Evolutionary conservation across 306 rosid species (phyloP), one percentile per base, ranked within the genome.

Genomic region (Glycine latifolia): DNA sequence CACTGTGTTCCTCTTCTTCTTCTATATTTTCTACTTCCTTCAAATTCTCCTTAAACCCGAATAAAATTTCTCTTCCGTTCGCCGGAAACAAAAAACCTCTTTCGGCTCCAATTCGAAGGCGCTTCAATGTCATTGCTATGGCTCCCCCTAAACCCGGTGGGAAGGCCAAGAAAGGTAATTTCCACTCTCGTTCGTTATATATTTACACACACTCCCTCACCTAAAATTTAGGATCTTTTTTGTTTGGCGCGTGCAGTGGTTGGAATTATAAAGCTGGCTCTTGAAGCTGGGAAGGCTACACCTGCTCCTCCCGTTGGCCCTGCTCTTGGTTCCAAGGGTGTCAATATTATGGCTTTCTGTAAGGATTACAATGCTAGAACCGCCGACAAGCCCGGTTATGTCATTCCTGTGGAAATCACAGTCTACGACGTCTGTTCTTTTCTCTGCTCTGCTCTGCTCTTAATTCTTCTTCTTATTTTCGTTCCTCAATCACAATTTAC

Each of bases 221-320:
- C n/a, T 43, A n/a, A 44, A 67, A 61, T 61, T 61, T 10, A 2
- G 8, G 43, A 61, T 10, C 4, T 61, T 59, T 26, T 2, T 65
- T 65, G 37, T 65, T 0, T 37, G 70, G n/a, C 4, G 53, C 2
- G 54, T 49, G 66, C 87, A 95, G 99, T n/a, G n/a, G n/a, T n/a
- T 93, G 78, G 99, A 59, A 11, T 93, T 66, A 95, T 95, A 61
- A 95, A 95, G 86, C 87, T 95, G 52, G 98, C 99, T 12, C 94
- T 95, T 56, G 98, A 95, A 91, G 99, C 99, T 37, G 99, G 99
- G 2, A 95, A 95, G 87, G 99, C 99, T n/a, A 93, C 99, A 6
- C 99, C 99, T 16, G 98, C 99, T 26, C 99, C 99, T 54, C 99
- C 99, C 1, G 99, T 95, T 15, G 99, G 99, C 12, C 99, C 99